Conservation (phyloP, 768 basidiomycete species). For the Pisolithus tinctorius region DNA sequence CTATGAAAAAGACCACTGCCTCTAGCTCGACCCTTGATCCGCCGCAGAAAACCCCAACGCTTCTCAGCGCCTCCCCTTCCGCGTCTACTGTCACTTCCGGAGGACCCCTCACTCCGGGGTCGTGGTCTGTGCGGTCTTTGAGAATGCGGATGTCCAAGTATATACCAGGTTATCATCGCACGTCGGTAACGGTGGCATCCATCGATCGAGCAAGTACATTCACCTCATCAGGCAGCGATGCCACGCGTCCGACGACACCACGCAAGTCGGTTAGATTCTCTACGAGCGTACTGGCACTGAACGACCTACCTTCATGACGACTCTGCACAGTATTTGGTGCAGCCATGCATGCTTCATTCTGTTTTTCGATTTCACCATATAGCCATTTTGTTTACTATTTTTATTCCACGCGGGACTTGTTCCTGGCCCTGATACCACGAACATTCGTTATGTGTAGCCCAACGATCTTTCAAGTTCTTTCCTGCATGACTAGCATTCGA, state of each 20-base stretch:
- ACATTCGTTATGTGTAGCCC: conserved; percentile 27
- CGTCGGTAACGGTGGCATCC: conserved; percentile 30
- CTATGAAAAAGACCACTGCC: conserved; percentile 49
- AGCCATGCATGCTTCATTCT: conserved; percentile 1
- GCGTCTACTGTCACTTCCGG: conserved; percentile 34
- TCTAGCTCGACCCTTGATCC: conserved; percentile 17
- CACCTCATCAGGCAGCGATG: conserved; percentile 28
- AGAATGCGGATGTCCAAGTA: conserved; percentile 50
- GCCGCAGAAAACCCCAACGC: conserved; percentile 10
- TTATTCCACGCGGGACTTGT: conserved; percentile 14
- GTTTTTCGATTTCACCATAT: conserved; percentile 7
- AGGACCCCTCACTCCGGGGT: conserved; percentile 16
- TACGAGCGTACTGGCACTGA: conserved; percentile 31
- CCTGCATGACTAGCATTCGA: conserved; percentile 4
- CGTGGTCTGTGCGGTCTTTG: conserved; percentile 31
- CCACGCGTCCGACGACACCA: conserved; percentile 36
- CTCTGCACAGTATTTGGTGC: neutral
- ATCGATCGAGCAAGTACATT: conserved; percentile 24
- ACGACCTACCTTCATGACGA: conserved; percentile 15
- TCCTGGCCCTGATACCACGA: conserved; percentile 4
- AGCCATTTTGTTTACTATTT: conserved; percentile 13
- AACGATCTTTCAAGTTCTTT: neutral
- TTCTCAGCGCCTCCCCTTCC: conserved; percentile 16
- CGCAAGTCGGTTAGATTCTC: conserved; percentile 62
- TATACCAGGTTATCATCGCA: conserved; percentile 36